Base-by-base conservation (phyloP, 805 yeast genomes). In the Lipomyces yamanashiensis region DNA sequence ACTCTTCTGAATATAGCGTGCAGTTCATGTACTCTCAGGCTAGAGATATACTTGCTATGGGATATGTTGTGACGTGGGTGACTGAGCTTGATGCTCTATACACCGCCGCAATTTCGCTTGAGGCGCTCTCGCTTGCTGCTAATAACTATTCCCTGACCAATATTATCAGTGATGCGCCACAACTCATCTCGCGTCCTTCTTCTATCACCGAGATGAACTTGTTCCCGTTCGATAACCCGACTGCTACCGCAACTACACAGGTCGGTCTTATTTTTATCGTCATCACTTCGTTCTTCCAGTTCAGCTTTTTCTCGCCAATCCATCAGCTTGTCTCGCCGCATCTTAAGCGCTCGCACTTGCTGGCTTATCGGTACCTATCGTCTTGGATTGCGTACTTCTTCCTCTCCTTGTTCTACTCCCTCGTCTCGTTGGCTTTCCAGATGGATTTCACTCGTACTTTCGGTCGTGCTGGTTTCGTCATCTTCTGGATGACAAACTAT, bases 191-290 rank as follows among this genome's bases (percentile, higher is more conserved):
- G 37, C 71, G 69, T 23, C 80, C 79, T n/a, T 75, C 82, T 15
- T 65, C 62, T 0, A 77, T 84, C 60, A 37, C 66, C 0, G 74
- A 68, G 45, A 49, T 71, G 2, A 91, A 88, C 71, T 74, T 78
- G 55, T 77, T 79, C n/a, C 89, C 89, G 1, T 78, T 77, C 58
- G 74, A 74, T 0, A 77, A 84, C 69, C 77, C 83, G 1, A 85
- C 83, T 5, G 72, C 86, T 13, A 69, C 81, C 50, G 92, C 92
- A 0, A 91, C 92, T 5, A 74, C 85, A 4, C 93, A 88, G 73
- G 87, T 89, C 64, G 95, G 95, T 57, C 80, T 88, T 67, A 87
- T 89, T 73, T 89, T 85, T 72, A 78, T 88, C 72, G 81, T 89
- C 70, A 85, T 89, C 72, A 74, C 88, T 61, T 85, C 93, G 2